Base-by-base conservation (phyloP, 1,139 yeast species). In the Schwanniomyces etchellsii region DNA sequence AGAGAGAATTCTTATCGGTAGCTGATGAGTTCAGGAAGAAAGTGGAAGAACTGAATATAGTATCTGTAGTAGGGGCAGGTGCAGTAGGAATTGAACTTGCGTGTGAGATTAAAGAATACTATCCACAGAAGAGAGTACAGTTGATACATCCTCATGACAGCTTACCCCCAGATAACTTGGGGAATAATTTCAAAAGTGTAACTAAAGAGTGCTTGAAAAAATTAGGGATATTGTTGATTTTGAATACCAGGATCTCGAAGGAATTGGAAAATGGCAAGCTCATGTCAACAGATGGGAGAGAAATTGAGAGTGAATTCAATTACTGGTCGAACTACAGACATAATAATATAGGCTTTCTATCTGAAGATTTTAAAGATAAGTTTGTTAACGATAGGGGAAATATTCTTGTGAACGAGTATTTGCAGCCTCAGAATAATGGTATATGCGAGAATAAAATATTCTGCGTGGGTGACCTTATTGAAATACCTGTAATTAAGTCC, bases 11-110 rank as follows among this genome's bases (percentile, higher is more conserved):
- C 36, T 27, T 52, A 33, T 40, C 39, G 12, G 62, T 56, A 34
- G 55, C 57, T 60, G 29, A 30, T 5, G 40, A 44, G 14, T 64
- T 52, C 26, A 36, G 38, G 5, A 36, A 38, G 4, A 47, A 48
- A 14, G 33, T 50, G 13, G 35, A 28, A 3, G 28, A 31, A 6
- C 44, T 50, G 20, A 38, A 48, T 5, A 47, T 36, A 5, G 42
- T 60, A 5, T 42, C 55, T 3, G 48, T 64, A 2, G 50, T 62
- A 24, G 70, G 69, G 1, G 70, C 62, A 2, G 69, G 69, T 1
- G 70, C 69, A 2, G 58, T 61, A 4, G 71, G 71, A 1, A 48
- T 64, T 11, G 71, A 65, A 36, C 40, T 56, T 15, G 63, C 67
- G 1, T 67, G 68, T 3, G 68, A 58, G 29, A 48, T 60, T 28